Base-by-base conservation (phyloP, 208 protist species). In the Crithidia bombi region DNA sequence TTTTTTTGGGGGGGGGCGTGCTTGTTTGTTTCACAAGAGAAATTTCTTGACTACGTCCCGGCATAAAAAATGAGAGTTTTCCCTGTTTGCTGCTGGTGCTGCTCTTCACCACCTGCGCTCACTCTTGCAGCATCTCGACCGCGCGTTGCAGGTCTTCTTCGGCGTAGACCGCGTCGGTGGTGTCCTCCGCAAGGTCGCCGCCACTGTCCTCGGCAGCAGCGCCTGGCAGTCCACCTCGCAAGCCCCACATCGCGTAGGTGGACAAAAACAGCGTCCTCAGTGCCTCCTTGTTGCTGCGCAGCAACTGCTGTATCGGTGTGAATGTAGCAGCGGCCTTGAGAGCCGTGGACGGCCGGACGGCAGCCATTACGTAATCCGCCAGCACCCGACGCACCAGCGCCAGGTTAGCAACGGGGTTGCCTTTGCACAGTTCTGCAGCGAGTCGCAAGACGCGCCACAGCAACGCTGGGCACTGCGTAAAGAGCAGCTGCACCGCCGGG, bases 391-490 rank as follows among this genome's bases (percentile, higher is more conserved):
- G 63, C 54, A 77, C 71, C 15, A 77, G 71, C 39, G 23, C 63
- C 32, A 26, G 50, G 36, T 51, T 44, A 23, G 71, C 71, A 0
- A 67, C 64, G 0, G 71, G 38, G 12, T 33, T 36, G 1, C 71
- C 71, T n/a, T 47, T 10, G 35, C 71, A 71, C 12, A 71, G 39
- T 9, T 32, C 56, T 1, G 39, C 63, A 19, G 71, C 71, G 28
- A 86, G 69, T 3, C 69, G 52, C 46, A 91, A 43, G 17, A 91
- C 62, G 14, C 79, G 79, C 62, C 85, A 88, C 35, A 91, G 75
- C 28, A 91, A 44, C 23, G 85, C 85, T 2, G 85, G 85, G 21
- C 82, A 88, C 55, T 82, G 75, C 2, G 69, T 72, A 68, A 81
- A 86, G 63, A 78, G 76, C 36, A 41, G 14, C 49, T 81, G 79